Evolutionary conservation across 2,329 filamentous ascomycete species (phyloP).

Genomic region (Colletotrichum echinochloae): DNA sequence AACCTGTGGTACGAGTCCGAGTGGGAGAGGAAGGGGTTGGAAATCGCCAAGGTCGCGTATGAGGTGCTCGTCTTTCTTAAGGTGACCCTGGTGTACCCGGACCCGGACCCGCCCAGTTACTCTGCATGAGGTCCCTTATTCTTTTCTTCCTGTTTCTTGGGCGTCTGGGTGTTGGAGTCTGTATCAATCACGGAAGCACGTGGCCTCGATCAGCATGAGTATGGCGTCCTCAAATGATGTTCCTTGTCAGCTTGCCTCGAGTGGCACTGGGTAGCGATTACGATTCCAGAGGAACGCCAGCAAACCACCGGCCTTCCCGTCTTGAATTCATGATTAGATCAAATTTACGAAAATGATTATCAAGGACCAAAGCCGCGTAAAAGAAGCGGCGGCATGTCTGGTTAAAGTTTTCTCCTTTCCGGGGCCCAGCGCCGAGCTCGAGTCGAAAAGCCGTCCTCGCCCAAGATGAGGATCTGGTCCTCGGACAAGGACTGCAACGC

Average conservation of each 20-base stretch:
- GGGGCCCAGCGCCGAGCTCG: background rate
- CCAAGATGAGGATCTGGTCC: background rate
- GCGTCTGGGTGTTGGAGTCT: background rate
- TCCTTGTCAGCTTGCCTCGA: background rate
- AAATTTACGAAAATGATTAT: conserved; percentile 17
- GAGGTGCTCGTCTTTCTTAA: conserved; percentile 53
- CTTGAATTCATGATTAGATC: conserved; percentile 18
- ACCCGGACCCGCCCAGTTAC: conserved; percentile 48
- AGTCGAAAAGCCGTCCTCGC: background rate
- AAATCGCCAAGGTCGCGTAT: conserved; percentile 51
- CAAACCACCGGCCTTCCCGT: conserved; percentile 13
- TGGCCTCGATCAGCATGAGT: conserved; percentile 1
- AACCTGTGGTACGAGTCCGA: conserved; percentile 49
- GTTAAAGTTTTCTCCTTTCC: background rate
- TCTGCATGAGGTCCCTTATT: conserved; percentile 23
- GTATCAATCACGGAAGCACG: background rate
- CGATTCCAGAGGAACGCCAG: conserved; percentile 9
- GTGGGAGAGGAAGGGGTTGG: conserved; percentile 48
- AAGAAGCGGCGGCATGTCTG: background rate
- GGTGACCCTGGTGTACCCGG: conserved; percentile 41
- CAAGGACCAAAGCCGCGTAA: background rate
- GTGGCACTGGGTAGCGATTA: background rate
- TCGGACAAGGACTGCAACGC: background rate
- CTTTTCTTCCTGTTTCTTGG: background rate
- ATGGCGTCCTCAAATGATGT: background rate